Conservation (phyloP, 257 asterid species). For the Capsicum rhomboideum region DNA sequence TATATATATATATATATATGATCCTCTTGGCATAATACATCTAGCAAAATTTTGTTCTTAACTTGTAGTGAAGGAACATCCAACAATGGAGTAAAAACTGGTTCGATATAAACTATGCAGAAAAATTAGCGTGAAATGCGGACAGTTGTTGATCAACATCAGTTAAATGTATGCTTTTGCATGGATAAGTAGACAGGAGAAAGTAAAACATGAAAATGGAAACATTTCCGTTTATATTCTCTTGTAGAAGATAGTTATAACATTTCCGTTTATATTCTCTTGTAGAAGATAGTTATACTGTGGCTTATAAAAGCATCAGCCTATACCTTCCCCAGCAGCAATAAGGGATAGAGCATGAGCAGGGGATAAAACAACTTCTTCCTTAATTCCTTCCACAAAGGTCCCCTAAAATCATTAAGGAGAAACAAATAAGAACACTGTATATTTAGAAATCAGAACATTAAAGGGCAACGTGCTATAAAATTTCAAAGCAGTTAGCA, state of each 20-base stretch:
- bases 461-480: neutral
- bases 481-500: neutral
- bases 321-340: conserved; percentile 97
- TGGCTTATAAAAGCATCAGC: neutral
- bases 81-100: neutral
- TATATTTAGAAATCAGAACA: neutral
- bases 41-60: neutral
- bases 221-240: neutral
- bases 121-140: neutral
- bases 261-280: neutral
- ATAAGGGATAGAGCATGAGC: conserved; percentile 98
- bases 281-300: neutral
- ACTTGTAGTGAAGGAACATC: neutral
- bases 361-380: conserved; percentile 94
- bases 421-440: neutral
- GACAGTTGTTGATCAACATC: neutral
- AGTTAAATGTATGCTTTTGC: neutral
- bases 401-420: conserved; percentile 52
- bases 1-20: neutral
- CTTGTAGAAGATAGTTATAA: neutral
- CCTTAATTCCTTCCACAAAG: conserved; percentile 96
- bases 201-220: neutral
- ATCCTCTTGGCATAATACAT: neutral
- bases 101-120: neutral
- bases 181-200: neutral